Base-by-base conservation (phyloP, 352 stramenopile species). In the Pythium aquatile region DNA sequence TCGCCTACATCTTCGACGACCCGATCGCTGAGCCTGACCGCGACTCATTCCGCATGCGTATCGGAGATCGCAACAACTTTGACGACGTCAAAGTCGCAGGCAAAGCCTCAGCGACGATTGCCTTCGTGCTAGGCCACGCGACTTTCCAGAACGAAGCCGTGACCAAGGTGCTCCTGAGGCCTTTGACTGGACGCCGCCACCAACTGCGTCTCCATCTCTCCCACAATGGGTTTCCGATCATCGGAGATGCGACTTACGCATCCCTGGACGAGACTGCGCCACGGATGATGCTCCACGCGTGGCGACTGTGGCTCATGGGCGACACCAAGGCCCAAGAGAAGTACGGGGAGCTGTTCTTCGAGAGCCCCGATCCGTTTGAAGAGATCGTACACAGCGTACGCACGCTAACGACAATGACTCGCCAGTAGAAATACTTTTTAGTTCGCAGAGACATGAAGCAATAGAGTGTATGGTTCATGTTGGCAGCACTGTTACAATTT, bases 281-380 rank as follows among this genome's bases (percentile, higher is more conserved):
- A 17, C 81, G 85, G n/a, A 94, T 94, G 83, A 92, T 94, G 85
- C 58, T 94, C 17, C 85, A 94, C 56, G 85, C 85, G 24, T 94
- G 85, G 85, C 81, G 80, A 42, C 83, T 94, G 44, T 90, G 85
- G 80, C 74, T 94, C 52, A 81, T 76, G 29, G 76, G 73, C 28
- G 65, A 72, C 20, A 65, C 70, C 1, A 55, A 73, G 8, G 74
- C 58, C 24, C 66, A 87, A 69, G 57, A 76, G 30, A 69, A 81
- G 40, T 91, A 87, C 47, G 83, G 83, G 0, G 75, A 90, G 13
- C 62, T 89, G 35, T 85, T 77, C 40, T 94, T 90, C 33, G 70
- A 74, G 42, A 91, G 68, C 51, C 69, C 76, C 0, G 85, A 94
- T 64, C 83, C 83, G 47, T 94, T 94, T 54, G 77, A 83, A 26